Evolutionary conservation across 1,139 yeast species (phyloP).

Genomic region (Debaryomyces psychrophilus): DNA sequence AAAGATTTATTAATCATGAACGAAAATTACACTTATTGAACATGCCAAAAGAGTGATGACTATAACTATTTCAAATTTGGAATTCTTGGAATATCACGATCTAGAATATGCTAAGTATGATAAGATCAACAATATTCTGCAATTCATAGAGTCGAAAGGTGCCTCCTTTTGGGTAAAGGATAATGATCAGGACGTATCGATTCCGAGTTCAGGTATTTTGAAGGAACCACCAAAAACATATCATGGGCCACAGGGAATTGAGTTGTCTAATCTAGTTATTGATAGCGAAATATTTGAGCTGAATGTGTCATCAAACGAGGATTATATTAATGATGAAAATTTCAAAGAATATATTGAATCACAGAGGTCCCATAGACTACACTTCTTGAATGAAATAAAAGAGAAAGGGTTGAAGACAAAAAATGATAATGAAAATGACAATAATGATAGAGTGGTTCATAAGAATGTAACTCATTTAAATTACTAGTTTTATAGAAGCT

Average conservation of each 20-base stretch:
- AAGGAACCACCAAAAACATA: background rate
- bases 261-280: slow-evolving; percentile 19
- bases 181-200: background rate
- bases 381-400: slow-evolving; percentile 29
- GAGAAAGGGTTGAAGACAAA: slow-evolving; percentile 20
- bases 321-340: slow-evolving; percentile 16
- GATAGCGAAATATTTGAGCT: slow-evolving; percentile 24
- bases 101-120: slow-evolving; percentile 8
- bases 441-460: background rate
- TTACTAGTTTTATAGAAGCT: background rate
- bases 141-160: slow-evolving; percentile 15
- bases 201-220: background rate
- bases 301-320: slow-evolving; percentile 13
- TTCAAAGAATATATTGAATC: slow-evolving; percentile 22
- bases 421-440: background rate
- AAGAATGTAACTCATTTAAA: background rate
- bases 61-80: slow-evolving; percentile 12
- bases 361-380: slow-evolving; percentile 24
- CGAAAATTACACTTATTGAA: background rate
- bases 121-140: slow-evolving; percentile 10
- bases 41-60: slow-evolving; percentile 5
- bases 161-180: slow-evolving; percentile 8
- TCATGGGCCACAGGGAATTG: slow-evolving; percentile 5
- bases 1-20: background rate
- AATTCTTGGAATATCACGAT: slow-evolving; percentile 14